Conservation (phyloP, 495 filamentous ascomycete genomes). For the Aspergillus bridgeri region DNA sequence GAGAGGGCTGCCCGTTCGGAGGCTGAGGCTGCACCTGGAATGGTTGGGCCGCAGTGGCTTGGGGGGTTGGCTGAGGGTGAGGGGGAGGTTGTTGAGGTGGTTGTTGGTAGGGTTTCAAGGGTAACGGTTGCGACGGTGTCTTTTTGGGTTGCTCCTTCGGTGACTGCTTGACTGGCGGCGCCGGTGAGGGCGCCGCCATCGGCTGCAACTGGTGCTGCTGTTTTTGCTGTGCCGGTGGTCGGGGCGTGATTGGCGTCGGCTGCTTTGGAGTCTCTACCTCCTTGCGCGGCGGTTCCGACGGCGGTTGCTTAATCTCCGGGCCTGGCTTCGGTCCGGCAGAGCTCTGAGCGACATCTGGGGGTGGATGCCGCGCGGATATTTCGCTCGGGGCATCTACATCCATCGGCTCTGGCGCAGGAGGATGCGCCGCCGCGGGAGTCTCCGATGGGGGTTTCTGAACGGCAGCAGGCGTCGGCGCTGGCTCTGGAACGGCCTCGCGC, state of each 20-base stretch:
- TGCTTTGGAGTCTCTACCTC: constrained; percentile 7
- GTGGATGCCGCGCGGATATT: constrained; percentile 10
- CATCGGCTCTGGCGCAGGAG: constrained; percentile 33
- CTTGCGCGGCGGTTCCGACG: constrained; percentile 18
- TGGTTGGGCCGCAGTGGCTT: constrained; percentile 26
- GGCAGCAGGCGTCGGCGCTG: constrained; percentile 7
- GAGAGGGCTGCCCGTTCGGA: constrained; percentile 38
- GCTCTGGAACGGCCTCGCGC: constrained; percentile 37
- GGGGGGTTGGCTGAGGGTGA: constrained; percentile 14
- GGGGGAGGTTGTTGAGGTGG: constrained; percentile 10
- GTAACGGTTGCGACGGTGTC: constrained; percentile 5
- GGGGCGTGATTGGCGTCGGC: constrained; percentile 4
- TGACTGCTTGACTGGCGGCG: constrained; percentile 4
- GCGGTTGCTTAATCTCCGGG: constrained; percentile 19
- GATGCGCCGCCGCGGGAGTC: constrained; percentile 21
- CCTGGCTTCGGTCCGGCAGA: constrained; percentile 13
- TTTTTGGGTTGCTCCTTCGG: constrained; percentile 6
- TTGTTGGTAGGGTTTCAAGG: constrained; percentile 5
- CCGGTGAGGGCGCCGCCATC: background rate
- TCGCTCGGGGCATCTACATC: constrained; percentile 33
- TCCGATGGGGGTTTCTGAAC: constrained; percentile 8
- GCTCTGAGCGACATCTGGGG: background rate
- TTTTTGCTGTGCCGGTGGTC: background rate
- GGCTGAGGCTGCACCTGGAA: constrained; percentile 24
- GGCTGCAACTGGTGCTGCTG: background rate